Base-by-base conservation (phyloP, 768 basidiomycete species). In the Strobilomyces confusus region DNA sequence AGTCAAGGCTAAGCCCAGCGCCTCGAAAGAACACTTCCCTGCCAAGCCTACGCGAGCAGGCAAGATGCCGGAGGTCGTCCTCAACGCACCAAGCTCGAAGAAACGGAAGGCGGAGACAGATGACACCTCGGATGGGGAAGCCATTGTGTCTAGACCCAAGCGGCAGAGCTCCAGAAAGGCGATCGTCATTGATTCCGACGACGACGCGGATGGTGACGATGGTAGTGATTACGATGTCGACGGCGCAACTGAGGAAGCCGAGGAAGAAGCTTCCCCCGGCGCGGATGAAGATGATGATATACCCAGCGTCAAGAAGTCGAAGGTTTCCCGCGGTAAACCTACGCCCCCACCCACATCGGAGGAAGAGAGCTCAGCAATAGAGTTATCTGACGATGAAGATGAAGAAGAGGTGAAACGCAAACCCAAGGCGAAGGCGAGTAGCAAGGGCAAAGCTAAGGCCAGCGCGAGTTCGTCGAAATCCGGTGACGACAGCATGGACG, bases 21-120 rank as follows among this genome's bases (percentile, higher is more conserved):
- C n/a, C 20, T 61, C 65, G 15, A 65, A 51, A 44, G 64, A 68
- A 15, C 25, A 44, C 36, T 64, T 62, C 47, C 59, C 62, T 34
- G 68, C 66, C 34, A 69, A 68, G 51, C 67, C 58, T 11, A 63
- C 58, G 23, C 71, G 72, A 23, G 69, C 72, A n/a, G 77, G 79
- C 20, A 63, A 75, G 44, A 72, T 70, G 11, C 70, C 82, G 32
- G 84, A 87, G 60, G 86, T 87, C 9, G 78, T 86, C 17, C 79
- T 89, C 34, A 70, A 73, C 5, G 61, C 52, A 45, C 52, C 52
- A 25, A 53, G 19, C 45, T 51, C 62, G 25, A 67, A 60, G 53
- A 57, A 57, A 45, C 45, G 58, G 25, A 63, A 58, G 51, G 53
- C 34, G 11, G 52, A 62, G 52, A 56, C 55, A 23, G 64, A 53